A percentile compares a stretch with the other conserved stretches of the same genome.
Evolutionary conservation across 345 rosid genomes (phyloP).

Genomic region (Linum tenue): DNA sequence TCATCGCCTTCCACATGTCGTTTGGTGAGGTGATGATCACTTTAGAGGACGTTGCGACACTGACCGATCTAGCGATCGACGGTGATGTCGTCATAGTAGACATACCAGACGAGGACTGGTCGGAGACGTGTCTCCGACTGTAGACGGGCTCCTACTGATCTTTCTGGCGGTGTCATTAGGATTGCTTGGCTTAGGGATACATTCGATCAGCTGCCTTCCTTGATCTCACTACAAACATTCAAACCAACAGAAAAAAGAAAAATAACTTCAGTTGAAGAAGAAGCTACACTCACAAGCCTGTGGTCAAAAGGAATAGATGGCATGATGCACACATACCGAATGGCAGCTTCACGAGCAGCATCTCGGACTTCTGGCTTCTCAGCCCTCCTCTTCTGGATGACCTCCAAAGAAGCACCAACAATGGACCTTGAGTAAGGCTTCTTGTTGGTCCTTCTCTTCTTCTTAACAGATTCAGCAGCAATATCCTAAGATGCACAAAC

Average conservation of each 20-base stretch:
- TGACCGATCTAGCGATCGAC: too few relatives aligned
- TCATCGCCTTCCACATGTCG: too few relatives aligned
- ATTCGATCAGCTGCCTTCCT: too few relatives aligned
- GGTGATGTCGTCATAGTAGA: too few relatives aligned
- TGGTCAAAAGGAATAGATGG: not conserved
- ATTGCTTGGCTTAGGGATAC: too few relatives aligned
- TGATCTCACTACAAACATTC: constrained; percentile 43
- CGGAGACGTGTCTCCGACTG: too few relatives aligned
- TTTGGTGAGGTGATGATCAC: too few relatives aligned
- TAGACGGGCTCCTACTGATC: too few relatives aligned
- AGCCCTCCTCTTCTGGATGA: constrained; percentile 51
- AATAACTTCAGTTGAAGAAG: not conserved
- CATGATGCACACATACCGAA: not conserved
- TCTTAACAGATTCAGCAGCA: constrained; percentile 57
- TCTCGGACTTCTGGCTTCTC: constrained; percentile 69
- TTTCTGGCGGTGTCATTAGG: too few relatives aligned
- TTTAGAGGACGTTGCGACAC: too few relatives aligned
- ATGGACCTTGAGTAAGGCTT: constrained; percentile 66
- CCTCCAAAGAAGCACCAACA: constrained; percentile 64
- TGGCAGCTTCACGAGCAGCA: constrained; percentile 30
- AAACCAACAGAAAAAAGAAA: not conserved
- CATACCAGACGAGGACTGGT: too few relatives aligned
- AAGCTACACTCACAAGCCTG: not conserved
- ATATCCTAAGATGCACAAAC: constrained; percentile 30
- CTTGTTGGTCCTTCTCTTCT: constrained; percentile 43